A percentile compares a stretch with the other conserved stretches of the same genome.
These are phyloP conservation scores for Carex myosuroides DNA, from an alignment of 176 grass and related monocot genomes.

Conservation along the genomic window DNA sequence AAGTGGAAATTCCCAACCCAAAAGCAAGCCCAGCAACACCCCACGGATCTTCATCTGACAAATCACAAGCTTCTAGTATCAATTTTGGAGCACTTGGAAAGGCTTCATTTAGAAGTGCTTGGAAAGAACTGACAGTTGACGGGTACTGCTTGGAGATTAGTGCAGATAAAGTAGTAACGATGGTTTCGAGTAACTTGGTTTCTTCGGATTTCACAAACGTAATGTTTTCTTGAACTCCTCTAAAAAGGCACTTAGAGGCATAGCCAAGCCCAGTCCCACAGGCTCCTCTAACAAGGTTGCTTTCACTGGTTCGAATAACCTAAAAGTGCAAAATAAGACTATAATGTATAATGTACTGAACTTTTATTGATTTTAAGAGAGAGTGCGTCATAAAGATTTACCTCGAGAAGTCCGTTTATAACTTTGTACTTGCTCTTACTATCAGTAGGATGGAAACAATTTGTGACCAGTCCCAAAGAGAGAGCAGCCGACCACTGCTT, in stretches of 20 bases:
- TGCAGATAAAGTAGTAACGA: slow-evolving; percentile 43
- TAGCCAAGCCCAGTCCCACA: slow-evolving; percentile 75
- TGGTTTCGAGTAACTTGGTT: slow-evolving; percentile 42
- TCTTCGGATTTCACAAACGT: slow-evolving; percentile 40
- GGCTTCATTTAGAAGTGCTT: slow-evolving; percentile 32
- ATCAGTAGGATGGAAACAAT: slow-evolving; percentile 74
- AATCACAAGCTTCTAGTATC: slow-evolving; percentile 41
- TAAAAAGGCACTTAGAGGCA: slow-evolving; percentile 64
- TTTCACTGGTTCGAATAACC: slow-evolving; percentile 69
- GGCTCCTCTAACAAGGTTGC: slow-evolving; percentile 75
- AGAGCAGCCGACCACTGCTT: slow-evolving; percentile 73
- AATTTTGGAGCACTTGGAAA: slow-evolving; percentile 30
- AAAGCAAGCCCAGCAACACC: slow-evolving; percentile 69
- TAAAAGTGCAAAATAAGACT: slow-evolving; percentile 26
- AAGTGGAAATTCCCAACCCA: slow-evolving; percentile 61
- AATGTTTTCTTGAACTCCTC: slow-evolving; percentile 32
- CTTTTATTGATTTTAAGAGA: not conserved
- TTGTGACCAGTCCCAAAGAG: slow-evolving; percentile 71
- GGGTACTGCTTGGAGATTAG: slow-evolving; percentile 50
- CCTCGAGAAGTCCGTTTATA: slow-evolving; percentile 71
- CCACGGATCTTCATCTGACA: slow-evolving; percentile 73
- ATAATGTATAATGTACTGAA: not conserved
- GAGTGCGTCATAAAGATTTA: slow-evolving; percentile 16
- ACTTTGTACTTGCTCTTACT: slow-evolving; percentile 65
- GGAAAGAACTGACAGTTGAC: slow-evolving; percentile 47